Evolutionary conservation across 1,284 basidiomycete species (phyloP).

Genomic region (Ceratobasidium theobromae): DNA sequence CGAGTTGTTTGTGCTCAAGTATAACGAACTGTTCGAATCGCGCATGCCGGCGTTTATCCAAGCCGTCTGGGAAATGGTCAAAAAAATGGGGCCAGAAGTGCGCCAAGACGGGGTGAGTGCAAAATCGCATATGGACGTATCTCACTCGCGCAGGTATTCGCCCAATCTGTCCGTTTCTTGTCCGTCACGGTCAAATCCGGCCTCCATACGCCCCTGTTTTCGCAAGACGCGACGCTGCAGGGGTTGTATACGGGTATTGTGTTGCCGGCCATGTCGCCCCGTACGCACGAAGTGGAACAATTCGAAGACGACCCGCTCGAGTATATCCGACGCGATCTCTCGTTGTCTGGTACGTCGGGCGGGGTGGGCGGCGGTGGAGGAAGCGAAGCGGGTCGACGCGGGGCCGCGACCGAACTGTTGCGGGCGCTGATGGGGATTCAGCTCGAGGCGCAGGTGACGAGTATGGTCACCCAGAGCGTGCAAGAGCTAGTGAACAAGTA

Average conservation of each 20-base stretch:
- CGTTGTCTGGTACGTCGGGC: constrained; percentile 58
- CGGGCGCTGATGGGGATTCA: constrained; percentile 66
- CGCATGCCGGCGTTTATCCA: constrained; percentile 83
- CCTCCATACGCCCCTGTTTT: constrained; percentile 70
- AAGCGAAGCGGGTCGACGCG: constrained; percentile 75
- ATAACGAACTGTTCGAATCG: constrained; percentile 80
- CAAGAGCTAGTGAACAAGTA: constrained; percentile 61
- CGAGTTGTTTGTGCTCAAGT: constrained; percentile 91
- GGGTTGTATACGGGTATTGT: constrained; percentile 88
- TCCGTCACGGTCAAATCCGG: constrained; percentile 90
- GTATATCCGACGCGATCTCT: constrained; percentile 88
- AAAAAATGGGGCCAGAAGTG: constrained; percentile 66
- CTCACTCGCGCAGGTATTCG: constrained; percentile 67
- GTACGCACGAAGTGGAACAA: constrained; percentile 87
- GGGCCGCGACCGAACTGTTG: constrained; percentile 91
- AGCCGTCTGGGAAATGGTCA: constrained; percentile 88
- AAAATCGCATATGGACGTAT: constrained; percentile 45
- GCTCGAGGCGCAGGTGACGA: constrained; percentile 82
- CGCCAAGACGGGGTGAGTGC: constrained; percentile 73
- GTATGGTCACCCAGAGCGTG: constrained; percentile 85
- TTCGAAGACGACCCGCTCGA: constrained; percentile 98
- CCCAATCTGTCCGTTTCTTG: constrained; percentile 90
- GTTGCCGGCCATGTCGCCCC: constrained; percentile 76
- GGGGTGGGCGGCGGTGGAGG: constrained; percentile 45
- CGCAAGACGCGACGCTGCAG: constrained; percentile 73